Evolutionary conservation across 371 early-diverging fungal genomes (phyloP).

Genomic region (Zopfochytrium polystomum): DNA sequence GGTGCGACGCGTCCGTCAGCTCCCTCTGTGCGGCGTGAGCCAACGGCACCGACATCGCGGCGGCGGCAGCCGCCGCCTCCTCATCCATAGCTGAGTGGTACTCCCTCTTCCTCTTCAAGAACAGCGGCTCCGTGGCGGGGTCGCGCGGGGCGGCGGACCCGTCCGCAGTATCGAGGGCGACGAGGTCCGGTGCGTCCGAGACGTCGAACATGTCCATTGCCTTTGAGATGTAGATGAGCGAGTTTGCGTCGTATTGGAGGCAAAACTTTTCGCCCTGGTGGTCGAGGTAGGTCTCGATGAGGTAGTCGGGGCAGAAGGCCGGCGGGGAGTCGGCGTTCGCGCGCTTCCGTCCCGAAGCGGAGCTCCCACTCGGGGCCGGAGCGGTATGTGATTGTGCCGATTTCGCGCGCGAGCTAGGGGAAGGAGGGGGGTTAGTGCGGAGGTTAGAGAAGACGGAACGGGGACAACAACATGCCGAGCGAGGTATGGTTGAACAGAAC

Average conservation of each 20-base stretch:
- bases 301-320: conserved; percentile 85
- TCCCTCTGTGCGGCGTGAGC: no score
- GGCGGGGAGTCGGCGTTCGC: conserved; percentile 69
- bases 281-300: conserved; percentile 93
- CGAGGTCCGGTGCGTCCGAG: conserved; percentile 20
- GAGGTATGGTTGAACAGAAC: no score
- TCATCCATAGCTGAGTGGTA: no score
- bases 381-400: conserved; percentile 65
- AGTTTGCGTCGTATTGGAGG: conserved; percentile 91
- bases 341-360: conserved; percentile 85
- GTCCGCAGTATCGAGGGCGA: background rate
- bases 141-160: background rate
- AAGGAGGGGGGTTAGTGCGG: no score
- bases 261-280: conserved; percentile 93
- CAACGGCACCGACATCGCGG: no score
- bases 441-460: no score
- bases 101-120: no score
- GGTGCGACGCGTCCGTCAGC: no score
- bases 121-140: no score
- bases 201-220: conserved; percentile 98
- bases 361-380: conserved; percentile 97
- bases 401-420: conserved; percentile 39
- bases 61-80: no score
- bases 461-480: no score
- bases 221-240: conserved; percentile 88